Evolutionary conservation across 192 early-diverging fungal genomes (phyloP).

Genomic region (Paraglomus brasilianum): DNA sequence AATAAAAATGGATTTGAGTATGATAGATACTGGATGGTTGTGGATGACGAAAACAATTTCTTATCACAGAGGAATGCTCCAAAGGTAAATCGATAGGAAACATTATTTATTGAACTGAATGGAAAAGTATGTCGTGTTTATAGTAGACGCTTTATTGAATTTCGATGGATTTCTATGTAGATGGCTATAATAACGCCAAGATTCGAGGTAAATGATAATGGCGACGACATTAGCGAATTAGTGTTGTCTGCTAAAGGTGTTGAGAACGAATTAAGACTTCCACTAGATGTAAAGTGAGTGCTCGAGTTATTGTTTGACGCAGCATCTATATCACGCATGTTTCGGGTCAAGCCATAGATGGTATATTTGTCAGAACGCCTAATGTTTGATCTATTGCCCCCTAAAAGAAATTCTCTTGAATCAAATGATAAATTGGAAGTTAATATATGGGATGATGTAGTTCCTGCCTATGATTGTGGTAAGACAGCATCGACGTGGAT

Average conservation of each 20-base stretch:
- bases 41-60: conserved; percentile 29
- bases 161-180: background rate
- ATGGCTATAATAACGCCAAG: background rate
- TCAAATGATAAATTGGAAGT: conserved; percentile 10
- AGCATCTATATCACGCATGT: no score
- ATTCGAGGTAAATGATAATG: background rate
- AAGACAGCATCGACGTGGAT: conserved; percentile 62
- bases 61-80: conserved; percentile 27
- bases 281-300: conserved; percentile 7
- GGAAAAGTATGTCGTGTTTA: no score
- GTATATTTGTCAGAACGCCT: no score
- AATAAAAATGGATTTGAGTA: conserved; percentile 31
- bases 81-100: conserved; percentile 24
- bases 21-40: conserved; percentile 35
- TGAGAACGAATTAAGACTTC: conserved; percentile 18
- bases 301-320: no score
- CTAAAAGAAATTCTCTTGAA: no score
- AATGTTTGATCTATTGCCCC: no score
- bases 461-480: conserved; percentile 62
- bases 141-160: no score
- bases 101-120: background rate
- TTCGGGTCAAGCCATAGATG: no score
- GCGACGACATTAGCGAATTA: background rate
- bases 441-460: conserved; percentile 39
- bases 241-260: background rate